These are phyloP conservation scores for Mycena amicta DNA, from an alignment of 768 basidiomycete genomes.

Conservation along the genomic window DNA sequence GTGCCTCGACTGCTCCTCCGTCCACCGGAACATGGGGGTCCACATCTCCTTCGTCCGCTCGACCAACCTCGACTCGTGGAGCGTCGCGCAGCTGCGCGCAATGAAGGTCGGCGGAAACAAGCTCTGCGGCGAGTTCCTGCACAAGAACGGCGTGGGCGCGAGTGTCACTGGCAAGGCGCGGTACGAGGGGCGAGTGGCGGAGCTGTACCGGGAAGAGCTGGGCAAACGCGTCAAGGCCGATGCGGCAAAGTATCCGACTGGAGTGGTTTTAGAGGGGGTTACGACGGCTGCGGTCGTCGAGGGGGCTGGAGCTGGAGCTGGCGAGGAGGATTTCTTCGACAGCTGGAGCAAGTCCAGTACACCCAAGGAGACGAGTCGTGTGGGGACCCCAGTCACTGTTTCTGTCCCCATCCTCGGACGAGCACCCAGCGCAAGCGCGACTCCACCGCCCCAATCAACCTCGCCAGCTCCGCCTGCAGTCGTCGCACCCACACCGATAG, in stretches of 20 bases:
- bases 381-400: conserved; percentile 23
- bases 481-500: conserved; percentile 32
- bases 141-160: conserved; percentile 73
- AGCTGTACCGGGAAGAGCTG: conserved; percentile 91
- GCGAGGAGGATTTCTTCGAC: conserved; percentile 94
- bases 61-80: conserved; percentile 96
- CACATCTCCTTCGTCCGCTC: conserved; percentile 98
- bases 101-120: conserved; percentile 98
- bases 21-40: conserved; percentile 96
- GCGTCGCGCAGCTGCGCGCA: conserved; percentile 83
- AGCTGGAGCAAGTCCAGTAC: conserved; percentile 90
- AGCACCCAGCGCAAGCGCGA: conserved; percentile 6
- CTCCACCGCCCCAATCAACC: conserved; percentile 10
- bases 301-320: conserved; percentile 30
- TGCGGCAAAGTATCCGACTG: conserved; percentile 66
- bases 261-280: conserved; percentile 83
- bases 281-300: conserved; percentile 48
- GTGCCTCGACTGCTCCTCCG: conserved; percentile 93
- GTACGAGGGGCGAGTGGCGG: conserved; percentile 82
- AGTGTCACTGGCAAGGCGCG: conserved; percentile 80
- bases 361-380: conserved; percentile 39
- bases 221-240: conserved; percentile 81
- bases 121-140: conserved; percentile 86
- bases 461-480: conserved; percentile 35
- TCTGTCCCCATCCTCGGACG: conserved; percentile 17